Percentiles rank a stretch among this genome's conserved stretches.
Conservation (phyloP, 345 rosid genomes). For the Leavenworthia alabamica region DNA sequence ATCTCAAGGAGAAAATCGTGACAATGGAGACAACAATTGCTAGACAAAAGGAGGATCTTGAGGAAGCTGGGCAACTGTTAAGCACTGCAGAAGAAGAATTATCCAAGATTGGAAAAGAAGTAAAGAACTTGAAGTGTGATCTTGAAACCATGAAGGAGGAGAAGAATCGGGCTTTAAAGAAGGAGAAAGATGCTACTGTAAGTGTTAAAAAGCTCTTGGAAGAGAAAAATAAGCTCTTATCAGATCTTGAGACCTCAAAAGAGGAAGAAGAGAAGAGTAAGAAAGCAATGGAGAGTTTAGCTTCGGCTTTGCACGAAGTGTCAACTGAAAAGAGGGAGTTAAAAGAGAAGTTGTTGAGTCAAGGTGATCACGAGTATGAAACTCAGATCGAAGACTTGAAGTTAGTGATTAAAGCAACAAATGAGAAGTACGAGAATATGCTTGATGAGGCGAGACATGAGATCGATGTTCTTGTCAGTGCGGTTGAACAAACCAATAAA, state of each 20-base stretch:
- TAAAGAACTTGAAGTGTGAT: constrained; percentile 51
- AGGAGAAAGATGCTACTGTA: constrained; percentile 70
- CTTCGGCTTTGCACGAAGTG: constrained; percentile 91
- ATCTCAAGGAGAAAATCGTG: constrained; percentile 64
- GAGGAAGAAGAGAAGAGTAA: constrained; percentile 94
- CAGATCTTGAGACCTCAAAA: constrained; percentile 59
- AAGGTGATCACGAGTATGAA: constrained; percentile 73
- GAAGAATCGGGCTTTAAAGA: constrained; percentile 60
- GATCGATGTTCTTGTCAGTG: constrained; percentile 46
- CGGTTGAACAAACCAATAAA: constrained; percentile 49
- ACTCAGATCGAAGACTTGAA: constrained; percentile 67
- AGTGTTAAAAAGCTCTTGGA: constrained; percentile 60
- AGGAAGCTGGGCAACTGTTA: constrained; percentile 46
- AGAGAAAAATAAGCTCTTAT: constrained; percentile 67
- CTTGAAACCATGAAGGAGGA: constrained; percentile 60
- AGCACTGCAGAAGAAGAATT: constrained; percentile 43
- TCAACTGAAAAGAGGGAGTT: constrained; percentile 86
- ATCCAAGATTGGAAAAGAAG: constrained; percentile 37
- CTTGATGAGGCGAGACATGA: constrained; percentile 73
- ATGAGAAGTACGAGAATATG: constrained; percentile 72
- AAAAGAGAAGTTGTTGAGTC: constrained; percentile 69
- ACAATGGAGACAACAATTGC: constrained; percentile 63
- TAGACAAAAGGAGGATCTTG: constrained; percentile 62
- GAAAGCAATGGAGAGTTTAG: constrained; percentile 95
- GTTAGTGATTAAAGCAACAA: constrained; percentile 67